Conservation (phyloP, 2,329 filamentous ascomycete genomes). For the Phialocephala subalpina region DNA sequence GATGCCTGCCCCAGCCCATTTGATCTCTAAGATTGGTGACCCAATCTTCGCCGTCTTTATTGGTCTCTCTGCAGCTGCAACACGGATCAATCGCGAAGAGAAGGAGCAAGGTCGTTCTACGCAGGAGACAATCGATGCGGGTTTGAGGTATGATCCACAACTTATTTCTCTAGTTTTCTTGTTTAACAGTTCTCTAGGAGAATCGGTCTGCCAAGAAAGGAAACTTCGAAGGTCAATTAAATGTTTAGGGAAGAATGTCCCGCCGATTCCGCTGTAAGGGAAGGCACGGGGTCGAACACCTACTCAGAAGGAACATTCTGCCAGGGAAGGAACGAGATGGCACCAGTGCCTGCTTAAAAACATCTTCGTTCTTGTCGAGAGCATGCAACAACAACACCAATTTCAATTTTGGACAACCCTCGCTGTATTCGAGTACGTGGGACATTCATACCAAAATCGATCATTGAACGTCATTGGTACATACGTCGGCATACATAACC, state of each 20-base stretch:
- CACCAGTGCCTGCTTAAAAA: not conserved
- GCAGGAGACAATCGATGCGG: conserved; percentile 42
- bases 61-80: conserved; percentile 57
- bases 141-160: conserved; percentile 35
- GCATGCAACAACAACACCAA: not conserved
- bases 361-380: not conserved
- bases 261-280: too few relatives aligned
- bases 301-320: not conserved
- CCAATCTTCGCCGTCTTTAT: conserved; percentile 62
- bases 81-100: conserved; percentile 63
- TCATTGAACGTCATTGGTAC: conserved; percentile 6
- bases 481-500: conserved; percentile 1
- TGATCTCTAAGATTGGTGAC: conserved; percentile 54
- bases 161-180: not conserved
- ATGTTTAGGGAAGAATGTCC: not conserved
- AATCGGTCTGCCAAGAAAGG: not conserved
- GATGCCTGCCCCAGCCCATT: conserved; percentile 42
- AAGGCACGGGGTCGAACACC: not conserved
- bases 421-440: conserved; percentile 12
- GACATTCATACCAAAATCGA: conserved; percentile 10
- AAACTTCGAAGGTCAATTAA: not conserved
- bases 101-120: conserved; percentile 47
- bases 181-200: not conserved
- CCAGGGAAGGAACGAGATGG: not conserved
- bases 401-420: conserved; percentile 5